Evolutionary conservation across 805 yeast species (phyloP), one percentile per base, ranked within the genome.

Genomic region (Blastobotrys americana): DNA sequence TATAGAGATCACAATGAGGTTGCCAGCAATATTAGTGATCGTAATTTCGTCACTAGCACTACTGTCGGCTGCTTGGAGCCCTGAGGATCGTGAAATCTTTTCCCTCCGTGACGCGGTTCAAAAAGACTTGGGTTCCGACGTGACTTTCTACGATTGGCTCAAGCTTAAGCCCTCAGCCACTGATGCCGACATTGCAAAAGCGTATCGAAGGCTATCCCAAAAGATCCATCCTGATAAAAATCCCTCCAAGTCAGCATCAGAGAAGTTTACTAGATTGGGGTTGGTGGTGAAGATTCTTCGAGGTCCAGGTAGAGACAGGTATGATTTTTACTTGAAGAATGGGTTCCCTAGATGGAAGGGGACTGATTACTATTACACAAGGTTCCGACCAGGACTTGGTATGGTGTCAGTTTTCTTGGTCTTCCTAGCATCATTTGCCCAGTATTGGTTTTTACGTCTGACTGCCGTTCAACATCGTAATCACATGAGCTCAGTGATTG

Each of bases 291-390:
- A 83, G 56, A 80, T 89, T 44, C 69, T 89, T 39, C 73, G 90
- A 52, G 69, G 72, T 45, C 75, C 77, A 44, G 71, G 71, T 46
- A 76, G 80, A 50, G 78, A 81, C 40, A 72, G 87, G 5, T 93
- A 93, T 62, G 97, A 93, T 63, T 88, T 78, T 62, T 93, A 85
- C 64, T 68, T 84, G 43, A 70, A 76, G 36, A 74, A 77, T 53
- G 97, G 97, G 5, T 90, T 93, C 65, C 97, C 98, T 4, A 71
- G 73, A 49, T 86, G 84, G 75, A 78, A 79, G 46, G 85, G 80
- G 13, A 72, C 78, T 17, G 85, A 77, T 43, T 77, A 83, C 69
- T 70, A 70, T 50, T 77, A 82, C 60, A 60, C 55, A 27, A 73
- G 80, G 62, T 87, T 71, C 72, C 75, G 82, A 56, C 96, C 88